Evolutionary conservation across 768 basidiomycete genomes (phyloP), one percentile per base, ranked within the genome.

Genomic region (Cystofilobasidium macerans): DNA sequence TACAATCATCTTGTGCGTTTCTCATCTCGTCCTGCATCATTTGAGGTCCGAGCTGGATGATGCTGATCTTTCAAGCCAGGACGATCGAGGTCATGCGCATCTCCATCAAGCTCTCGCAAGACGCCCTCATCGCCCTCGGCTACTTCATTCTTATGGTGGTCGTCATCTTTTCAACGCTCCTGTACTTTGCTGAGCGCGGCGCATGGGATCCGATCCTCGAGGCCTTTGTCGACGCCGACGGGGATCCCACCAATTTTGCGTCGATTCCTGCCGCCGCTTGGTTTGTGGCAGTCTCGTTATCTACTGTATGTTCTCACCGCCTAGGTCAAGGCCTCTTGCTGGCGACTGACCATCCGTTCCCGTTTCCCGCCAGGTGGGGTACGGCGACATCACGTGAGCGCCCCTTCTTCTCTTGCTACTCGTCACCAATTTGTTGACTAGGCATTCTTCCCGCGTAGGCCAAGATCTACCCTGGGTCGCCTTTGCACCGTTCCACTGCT

Each of bases 71-170:
- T 75, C 74, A 30, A 26, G 60, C 24, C 24, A 40, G 87, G 54
- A 89, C 88, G 0, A 89, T 89, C 57, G 87, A 90, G 78, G 88
- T 89, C 71, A 95, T 94, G 91, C 90, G 87, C 74, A 81, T 94
- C 35, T 85, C 89, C 35, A 85, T 92, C 40, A 82, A 86, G 58
- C 80, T 89, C 67, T 91, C 88, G 0, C 86, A 89, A 69, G 88
- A 93, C 71, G 90, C 90, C 0, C 79, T 92, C 0, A 81, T 91
- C 3, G 90, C 91, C 0, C 84, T 94, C 24, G 82, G 83, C 2
- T 94, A 93, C 76, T 93, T 94, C 77, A 86, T 93, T 18, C 77
- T 85, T 61, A 90, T 91, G 85, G 54, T 51, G 20, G 11, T 28
- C 16, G 51, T 45, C 35, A 26, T 61, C 26, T 28, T 38, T 35